A percentile compares a stretch with the other conserved stretches of the same genome.
Evolutionary conservation across 2,329 filamentous ascomycete species (phyloP).

Genomic region (Calonectria ilicicola): DNA sequence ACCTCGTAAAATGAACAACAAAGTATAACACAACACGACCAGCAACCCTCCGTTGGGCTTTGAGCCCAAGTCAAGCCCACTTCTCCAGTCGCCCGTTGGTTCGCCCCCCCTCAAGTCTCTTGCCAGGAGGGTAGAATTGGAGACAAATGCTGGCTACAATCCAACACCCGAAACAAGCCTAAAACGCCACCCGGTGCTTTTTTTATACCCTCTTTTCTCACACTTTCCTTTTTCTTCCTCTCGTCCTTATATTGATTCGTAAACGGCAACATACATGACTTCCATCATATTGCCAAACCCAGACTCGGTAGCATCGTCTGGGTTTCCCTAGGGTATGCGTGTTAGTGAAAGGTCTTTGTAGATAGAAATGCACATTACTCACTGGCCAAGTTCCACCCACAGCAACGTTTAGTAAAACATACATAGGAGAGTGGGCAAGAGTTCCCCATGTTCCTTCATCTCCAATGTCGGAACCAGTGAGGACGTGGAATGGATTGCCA

Average conservation of each 20-base stretch:
- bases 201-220: not conserved
- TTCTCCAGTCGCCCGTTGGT: not conserved
- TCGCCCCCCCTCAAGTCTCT: not conserved
- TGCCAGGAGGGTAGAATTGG: conserved; percentile 1
- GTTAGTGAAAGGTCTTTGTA: conserved; percentile 12
- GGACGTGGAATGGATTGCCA: conserved; percentile 55
- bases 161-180: not conserved
- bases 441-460: conserved; percentile 57
- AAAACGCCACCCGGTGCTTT: not conserved
- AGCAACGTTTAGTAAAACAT: conserved; percentile 61
- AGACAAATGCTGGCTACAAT: not conserved
- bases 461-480: conserved; percentile 56
- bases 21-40: conserved; percentile 10
- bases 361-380: conserved; percentile 28
- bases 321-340: conserved; percentile 43
- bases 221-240: not conserved
- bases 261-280: conserved; percentile 54
- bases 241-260: conserved; percentile 36
- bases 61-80: too few relatives aligned
- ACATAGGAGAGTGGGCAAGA: conserved; percentile 56
- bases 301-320: conserved; percentile 46
- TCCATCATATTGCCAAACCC: conserved; percentile 58
- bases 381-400: conserved; percentile 59
- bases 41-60: not conserved
- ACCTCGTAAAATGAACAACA: not conserved